phyloP scores from a whole-genome alignment of 192 early-diverging fungal species.

The Podila epicladia region DNA sequence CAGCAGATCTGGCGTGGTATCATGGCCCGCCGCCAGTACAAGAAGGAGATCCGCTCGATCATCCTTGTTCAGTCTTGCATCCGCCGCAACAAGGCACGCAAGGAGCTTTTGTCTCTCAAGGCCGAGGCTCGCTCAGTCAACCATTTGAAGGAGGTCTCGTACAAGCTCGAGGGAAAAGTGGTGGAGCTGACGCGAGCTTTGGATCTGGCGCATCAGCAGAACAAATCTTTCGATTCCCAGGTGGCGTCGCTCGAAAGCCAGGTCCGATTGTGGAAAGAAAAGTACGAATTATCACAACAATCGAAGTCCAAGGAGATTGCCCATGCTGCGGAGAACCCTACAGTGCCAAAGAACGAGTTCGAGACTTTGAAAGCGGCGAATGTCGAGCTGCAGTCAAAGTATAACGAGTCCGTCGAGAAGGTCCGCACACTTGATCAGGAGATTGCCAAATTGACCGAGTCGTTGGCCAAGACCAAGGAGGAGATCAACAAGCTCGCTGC shows the following conservation, averaged over 20 bases:
- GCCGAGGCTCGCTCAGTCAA: slow-evolving; percentile 89
- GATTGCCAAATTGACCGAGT: slow-evolving; percentile 65
- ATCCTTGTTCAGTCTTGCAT: slow-evolving; percentile 85
- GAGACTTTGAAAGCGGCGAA: slow-evolving; percentile 64
- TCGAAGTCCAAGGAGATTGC: slow-evolving; percentile 64
- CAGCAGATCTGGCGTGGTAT: slow-evolving; percentile 78
- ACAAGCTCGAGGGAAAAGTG: slow-evolving; percentile 95
- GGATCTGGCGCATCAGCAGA: slow-evolving; percentile 74
- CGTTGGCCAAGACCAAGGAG: slow-evolving; percentile 65
- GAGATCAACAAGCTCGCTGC: slow-evolving; percentile 71
- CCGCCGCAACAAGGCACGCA: slow-evolving; percentile 77
- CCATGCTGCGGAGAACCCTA: slow-evolving; percentile 61
- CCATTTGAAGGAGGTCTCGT: slow-evolving; percentile 94
- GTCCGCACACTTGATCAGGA: slow-evolving; percentile 70
- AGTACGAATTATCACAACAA: slow-evolving; percentile 63
- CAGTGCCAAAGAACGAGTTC: slow-evolving; percentile 70
- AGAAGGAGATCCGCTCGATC: slow-evolving; percentile 63
- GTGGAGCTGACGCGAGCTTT: slow-evolving; percentile 90
- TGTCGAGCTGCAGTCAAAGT: slow-evolving; percentile 67
- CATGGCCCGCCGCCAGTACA: slow-evolving; percentile 68
- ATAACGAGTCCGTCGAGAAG: slow-evolving; percentile 65
- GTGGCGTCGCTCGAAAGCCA: slow-evolving; percentile 71
- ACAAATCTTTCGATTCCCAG: slow-evolving; percentile 65
- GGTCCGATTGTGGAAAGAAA: slow-evolving; percentile 74
- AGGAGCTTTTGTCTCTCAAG: slow-evolving; percentile 74